These are phyloP conservation scores for Pythium graminicola DNA, from an alignment of 352 stramenopile genomes.

Conservation along the genomic window DNA sequence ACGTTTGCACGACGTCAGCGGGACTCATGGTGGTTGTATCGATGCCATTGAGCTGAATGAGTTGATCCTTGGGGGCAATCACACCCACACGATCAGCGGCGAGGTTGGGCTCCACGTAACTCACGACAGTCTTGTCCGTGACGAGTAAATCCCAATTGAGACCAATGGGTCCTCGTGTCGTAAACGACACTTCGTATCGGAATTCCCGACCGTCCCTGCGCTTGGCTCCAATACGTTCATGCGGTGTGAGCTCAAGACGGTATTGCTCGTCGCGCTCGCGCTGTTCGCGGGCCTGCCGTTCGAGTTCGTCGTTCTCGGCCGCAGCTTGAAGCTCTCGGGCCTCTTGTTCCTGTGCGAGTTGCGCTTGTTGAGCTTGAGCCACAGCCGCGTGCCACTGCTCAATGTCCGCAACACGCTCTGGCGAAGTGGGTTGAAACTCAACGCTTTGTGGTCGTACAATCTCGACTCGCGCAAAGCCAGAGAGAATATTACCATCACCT, in stretches of 20 bases:
- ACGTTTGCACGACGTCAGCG: constrained; percentile 44
- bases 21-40: constrained; percentile 52
- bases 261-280: constrained; percentile 40
- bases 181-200: constrained; percentile 59
- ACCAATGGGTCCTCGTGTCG: constrained; percentile 44
- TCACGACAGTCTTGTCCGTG: constrained; percentile 43
- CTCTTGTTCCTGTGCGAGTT: constrained; percentile 28
- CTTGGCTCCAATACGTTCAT: constrained; percentile 33
- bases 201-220: constrained; percentile 46
- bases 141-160: constrained; percentile 67
- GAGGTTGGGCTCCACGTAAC: constrained; percentile 45
- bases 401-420: constrained; percentile 28
- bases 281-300: constrained; percentile 27
- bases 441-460: constrained; percentile 43
- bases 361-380: constrained; percentile 23
- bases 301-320: constrained; percentile 30
- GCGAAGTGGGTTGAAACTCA: constrained; percentile 40
- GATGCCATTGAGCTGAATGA: constrained; percentile 61
- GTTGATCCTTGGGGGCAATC: constrained; percentile 46
- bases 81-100: constrained; percentile 40
- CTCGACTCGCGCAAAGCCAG: constrained; percentile 55
- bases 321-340: constrained; percentile 30
- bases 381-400: constrained; percentile 28
- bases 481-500: constrained; percentile 32
- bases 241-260: constrained; percentile 48